Conservation (phyloP, 257 asterid species). For the Solanum lignicaule region DNA sequence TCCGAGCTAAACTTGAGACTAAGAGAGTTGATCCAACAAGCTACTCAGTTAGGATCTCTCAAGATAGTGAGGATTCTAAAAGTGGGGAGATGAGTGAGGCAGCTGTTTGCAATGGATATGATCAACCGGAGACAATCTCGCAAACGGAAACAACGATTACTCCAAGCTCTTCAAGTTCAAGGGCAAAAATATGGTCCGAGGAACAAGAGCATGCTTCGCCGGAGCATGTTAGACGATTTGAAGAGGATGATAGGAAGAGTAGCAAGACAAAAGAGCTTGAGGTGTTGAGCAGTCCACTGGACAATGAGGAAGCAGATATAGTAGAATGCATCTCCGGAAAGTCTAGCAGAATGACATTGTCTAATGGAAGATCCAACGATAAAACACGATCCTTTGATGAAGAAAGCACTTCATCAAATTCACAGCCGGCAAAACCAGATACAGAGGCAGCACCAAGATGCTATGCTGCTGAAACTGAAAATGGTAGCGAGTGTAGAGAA, state of each 20-base stretch:
- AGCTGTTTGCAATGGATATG: slow-evolving; percentile 34
- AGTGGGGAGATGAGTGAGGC: slow-evolving; percentile 52
- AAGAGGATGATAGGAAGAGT: slow-evolving; percentile 13
- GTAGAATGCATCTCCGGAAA: not conserved
- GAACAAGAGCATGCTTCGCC: slow-evolving; percentile 23
- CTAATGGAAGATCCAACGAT: not conserved
- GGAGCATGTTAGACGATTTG: slow-evolving; percentile 10
- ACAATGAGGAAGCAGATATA: slow-evolving; percentile 6
- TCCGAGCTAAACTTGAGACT: slow-evolving; percentile 44
- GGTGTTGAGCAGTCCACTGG: slow-evolving; percentile 9
- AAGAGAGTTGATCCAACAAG: slow-evolving; percentile 77
- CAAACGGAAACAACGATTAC: slow-evolving; percentile 26
- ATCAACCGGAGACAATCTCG: slow-evolving; percentile 27
- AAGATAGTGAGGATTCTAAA: slow-evolving; percentile 64
- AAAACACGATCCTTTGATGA: not conserved
- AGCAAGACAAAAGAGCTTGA: slow-evolving; percentile 20
- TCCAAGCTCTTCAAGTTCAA: slow-evolving; percentile 15
- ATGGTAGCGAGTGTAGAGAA: not conserved
- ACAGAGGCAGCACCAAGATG: not conserved
- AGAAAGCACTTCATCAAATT: not conserved
- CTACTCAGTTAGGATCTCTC: slow-evolving; percentile 54
- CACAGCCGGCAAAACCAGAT: not conserved
- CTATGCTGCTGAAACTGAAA: slow-evolving; percentile 10
- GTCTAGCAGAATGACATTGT: not conserved
- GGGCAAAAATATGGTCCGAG: slow-evolving; percentile 25